phyloP scores from a whole-genome alignment of 2,329 filamentous ascomycete genomes.

The Elsinoe fawcettii region DNA sequence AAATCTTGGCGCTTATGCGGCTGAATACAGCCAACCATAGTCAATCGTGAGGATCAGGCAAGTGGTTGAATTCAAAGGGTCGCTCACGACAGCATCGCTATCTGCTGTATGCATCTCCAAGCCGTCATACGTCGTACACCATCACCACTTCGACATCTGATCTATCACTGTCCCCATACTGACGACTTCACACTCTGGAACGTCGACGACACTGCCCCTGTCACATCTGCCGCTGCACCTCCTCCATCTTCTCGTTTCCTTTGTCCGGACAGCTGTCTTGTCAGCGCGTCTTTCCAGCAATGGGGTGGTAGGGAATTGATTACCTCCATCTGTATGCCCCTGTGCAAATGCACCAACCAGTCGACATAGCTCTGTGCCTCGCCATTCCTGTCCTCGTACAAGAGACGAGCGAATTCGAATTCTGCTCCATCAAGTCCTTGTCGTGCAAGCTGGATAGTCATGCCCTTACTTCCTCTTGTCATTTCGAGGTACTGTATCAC shows the following conservation, averaged over 20 bases:
- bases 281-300: background rate
- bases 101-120: background rate
- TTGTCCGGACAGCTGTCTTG: conserved; percentile 51
- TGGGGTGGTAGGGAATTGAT: conserved; percentile 19
- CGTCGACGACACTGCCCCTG: conserved; percentile 22
- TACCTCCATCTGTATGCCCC: conserved; percentile 79
- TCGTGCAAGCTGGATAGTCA: conserved; percentile 81
- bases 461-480: conserved; percentile 74
- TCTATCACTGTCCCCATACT: conserved; percentile 30
- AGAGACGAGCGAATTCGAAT: conserved; percentile 85
- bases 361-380: conserved; percentile 98
- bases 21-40: background rate
- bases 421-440: conserved; percentile 93
- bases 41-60: background rate
- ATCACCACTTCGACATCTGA: background rate
- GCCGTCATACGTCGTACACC: background rate
- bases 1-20: background rate
- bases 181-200: conserved; percentile 35
- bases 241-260: conserved; percentile 56
- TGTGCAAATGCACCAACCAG: conserved; percentile 93
- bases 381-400: conserved; percentile 93
- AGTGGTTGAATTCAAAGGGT: background rate
- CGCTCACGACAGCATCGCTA: background rate
- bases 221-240: conserved; percentile 21
- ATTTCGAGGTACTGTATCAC: conserved; percentile 78